These are phyloP conservation scores for Sechiopsis laciniata DNA, from an alignment of 306 rosid species.

Conservation along the genomic window DNA sequence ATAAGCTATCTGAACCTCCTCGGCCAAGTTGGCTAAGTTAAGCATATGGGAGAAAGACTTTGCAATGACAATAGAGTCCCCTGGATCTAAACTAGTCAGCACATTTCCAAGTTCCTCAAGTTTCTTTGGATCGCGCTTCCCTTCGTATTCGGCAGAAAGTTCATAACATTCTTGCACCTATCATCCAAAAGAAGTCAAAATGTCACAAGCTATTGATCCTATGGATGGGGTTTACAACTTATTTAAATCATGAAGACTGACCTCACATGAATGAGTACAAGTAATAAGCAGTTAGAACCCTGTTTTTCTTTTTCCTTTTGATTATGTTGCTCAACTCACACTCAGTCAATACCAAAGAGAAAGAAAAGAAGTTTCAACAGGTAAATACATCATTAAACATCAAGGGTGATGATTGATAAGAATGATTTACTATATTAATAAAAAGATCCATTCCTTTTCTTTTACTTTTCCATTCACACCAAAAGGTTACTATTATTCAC, in stretches of 20 bases:
- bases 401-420: not conserved
- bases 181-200: not conserved
- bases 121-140: constrained; percentile 72
- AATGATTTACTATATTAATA: not conserved
- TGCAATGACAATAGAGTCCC: constrained; percentile 87
- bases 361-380: not conserved
- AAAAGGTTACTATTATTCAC: not conserved
- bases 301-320: not conserved
- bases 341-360: not conserved
- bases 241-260: not conserved
- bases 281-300: not conserved
- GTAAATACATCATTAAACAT: not conserved
- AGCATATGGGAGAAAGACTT: constrained; percentile 96
- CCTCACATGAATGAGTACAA: not conserved
- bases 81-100: constrained; percentile 85
- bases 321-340: not conserved
- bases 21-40: constrained; percentile 43
- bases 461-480: not conserved
- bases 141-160: constrained; percentile 93
- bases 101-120: constrained; percentile 79
- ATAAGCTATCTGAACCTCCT: constrained; percentile 71
- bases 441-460: not conserved
- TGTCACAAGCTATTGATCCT: not conserved
- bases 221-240: not conserved
- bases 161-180: constrained; percentile 96